Evolutionary conservation across 129 eudicot genomes (phyloP).

Genomic region (Arctium lappa): DNA sequence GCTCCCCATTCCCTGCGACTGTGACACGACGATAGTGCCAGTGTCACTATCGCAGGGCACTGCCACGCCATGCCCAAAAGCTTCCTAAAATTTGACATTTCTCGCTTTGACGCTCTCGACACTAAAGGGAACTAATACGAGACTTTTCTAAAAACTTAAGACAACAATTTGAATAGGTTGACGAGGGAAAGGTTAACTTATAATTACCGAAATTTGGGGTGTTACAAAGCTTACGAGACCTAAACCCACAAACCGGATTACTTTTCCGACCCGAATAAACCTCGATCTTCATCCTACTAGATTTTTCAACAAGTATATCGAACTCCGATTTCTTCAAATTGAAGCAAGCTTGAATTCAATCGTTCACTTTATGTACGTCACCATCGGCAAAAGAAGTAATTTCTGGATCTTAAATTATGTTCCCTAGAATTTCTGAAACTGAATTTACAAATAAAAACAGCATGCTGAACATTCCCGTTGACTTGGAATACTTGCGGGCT

Average conservation of each 20-base stretch:
- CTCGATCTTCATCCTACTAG: slow-evolving; percentile 47
- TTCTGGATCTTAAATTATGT: slow-evolving; percentile 55
- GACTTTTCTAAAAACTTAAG: no score
- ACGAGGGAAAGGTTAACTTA: no score
- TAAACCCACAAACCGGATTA: slow-evolving; percentile 39
- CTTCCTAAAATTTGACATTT: no score
- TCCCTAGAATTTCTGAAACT: slow-evolving; percentile 59
- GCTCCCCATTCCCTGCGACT: no score
- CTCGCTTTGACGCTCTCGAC: no score
- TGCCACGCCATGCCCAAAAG: no score
- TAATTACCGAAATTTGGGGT: no score
- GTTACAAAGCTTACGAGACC: slow-evolving; percentile 39
- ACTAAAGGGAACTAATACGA: no score
- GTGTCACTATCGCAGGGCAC: no score
- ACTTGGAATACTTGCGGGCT: slow-evolving; percentile 95
- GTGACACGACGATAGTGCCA: no score
- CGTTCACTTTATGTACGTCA: slow-evolving; percentile 40
- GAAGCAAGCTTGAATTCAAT: slow-evolving; percentile 53
- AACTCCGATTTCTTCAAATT: slow-evolving; percentile 51
- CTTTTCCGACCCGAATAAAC: slow-evolving; percentile 32
- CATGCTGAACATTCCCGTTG: slow-evolving; percentile 82
- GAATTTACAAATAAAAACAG: slow-evolving; percentile 92
- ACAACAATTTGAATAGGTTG: no score
- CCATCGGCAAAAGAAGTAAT: slow-evolving; percentile 28
- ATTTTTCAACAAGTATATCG: slow-evolving; percentile 47